Evolutionary conservation across 495 filamentous ascomycete genomes (phyloP).

Genomic region (Rhizodiscina lignyota): DNA sequence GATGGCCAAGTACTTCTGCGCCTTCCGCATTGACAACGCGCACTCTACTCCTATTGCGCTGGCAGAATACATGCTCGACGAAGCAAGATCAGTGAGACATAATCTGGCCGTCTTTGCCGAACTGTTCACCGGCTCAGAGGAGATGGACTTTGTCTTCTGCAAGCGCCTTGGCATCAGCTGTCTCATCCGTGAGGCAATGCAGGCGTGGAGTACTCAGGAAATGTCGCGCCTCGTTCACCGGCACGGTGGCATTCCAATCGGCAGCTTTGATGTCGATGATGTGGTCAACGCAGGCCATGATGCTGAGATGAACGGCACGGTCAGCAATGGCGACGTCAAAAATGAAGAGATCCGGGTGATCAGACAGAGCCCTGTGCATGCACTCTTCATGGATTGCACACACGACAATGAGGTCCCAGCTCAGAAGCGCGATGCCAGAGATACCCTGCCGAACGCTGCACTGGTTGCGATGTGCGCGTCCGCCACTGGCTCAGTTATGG

Average conservation of each 20-base stretch:
- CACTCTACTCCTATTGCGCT: constrained; percentile 92
- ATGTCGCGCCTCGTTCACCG: constrained; percentile 84
- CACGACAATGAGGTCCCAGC: constrained; percentile 96
- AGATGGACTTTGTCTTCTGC: constrained; percentile 90
- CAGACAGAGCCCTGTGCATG: constrained; percentile 68
- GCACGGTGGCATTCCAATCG: constrained; percentile 86
- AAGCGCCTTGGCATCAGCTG: constrained; percentile 79
- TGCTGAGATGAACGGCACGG: constrained; percentile 23
- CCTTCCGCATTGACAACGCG: constrained; percentile 96
- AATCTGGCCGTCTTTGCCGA: constrained; percentile 88
- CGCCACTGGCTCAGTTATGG: constrained; percentile 89
- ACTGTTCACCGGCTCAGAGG: constrained; percentile 89
- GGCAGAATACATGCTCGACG: constrained; percentile 84
- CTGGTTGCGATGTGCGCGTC: constrained; percentile 91
- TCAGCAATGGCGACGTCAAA: constrained; percentile 23
- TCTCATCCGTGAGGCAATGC: constrained; percentile 93
- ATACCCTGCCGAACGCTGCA: constrained; percentile 91
- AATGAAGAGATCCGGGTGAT: constrained; percentile 53
- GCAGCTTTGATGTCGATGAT: constrained; percentile 78
- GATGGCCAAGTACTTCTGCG: constrained; percentile 89
- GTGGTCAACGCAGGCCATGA: constrained; percentile 18
- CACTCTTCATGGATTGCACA: constrained; percentile 97
- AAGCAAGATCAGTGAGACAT: constrained; percentile 74
- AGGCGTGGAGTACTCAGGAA: constrained; percentile 89
- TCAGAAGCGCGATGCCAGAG: constrained; percentile 86